Conservation (phyloP, 2,329 filamentous ascomycete species). For the Fusarium aywerte region DNA sequence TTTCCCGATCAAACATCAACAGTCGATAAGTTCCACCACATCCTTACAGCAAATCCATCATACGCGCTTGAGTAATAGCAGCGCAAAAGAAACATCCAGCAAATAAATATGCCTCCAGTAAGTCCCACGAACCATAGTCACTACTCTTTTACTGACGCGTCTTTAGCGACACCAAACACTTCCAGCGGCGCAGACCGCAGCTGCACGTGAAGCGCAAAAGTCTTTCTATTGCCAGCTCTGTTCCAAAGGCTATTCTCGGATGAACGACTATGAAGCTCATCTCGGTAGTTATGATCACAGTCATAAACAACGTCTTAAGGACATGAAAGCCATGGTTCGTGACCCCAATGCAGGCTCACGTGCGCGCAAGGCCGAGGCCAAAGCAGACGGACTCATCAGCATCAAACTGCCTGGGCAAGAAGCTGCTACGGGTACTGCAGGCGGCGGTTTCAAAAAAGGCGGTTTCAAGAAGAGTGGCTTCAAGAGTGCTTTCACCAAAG, state of each 20-base stretch:
- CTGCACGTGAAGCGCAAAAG: constrained; percentile 79
- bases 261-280: constrained; percentile 96
- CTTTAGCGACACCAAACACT: constrained; percentile 67
- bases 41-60: neutral
- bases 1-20: constrained; percentile 10
- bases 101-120: constrained; percentile 65
- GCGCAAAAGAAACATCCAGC: neutral
- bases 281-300: constrained; percentile 95
- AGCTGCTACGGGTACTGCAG: constrained; percentile 42
- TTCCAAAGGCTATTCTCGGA: constrained; percentile 92
- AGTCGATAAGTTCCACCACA: constrained; percentile 1
- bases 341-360: constrained; percentile 73
- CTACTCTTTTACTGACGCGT: constrained; percentile 15
- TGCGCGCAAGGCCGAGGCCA: constrained; percentile 75
- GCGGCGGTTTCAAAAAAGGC: constrained; percentile 70
- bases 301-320: constrained; percentile 88
- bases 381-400: constrained; percentile 74
- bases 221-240: constrained; percentile 89
- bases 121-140: constrained; percentile 54
- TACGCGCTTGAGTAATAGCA: neutral
- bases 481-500: constrained; percentile 77
- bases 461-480: constrained; percentile 87
- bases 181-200: constrained; percentile 67
- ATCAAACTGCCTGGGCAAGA: constrained; percentile 67
- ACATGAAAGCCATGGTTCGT: constrained; percentile 86